Evolutionary conservation across 1,139 yeast genomes (phyloP).

Genomic region (Candida tropicalis): DNA sequence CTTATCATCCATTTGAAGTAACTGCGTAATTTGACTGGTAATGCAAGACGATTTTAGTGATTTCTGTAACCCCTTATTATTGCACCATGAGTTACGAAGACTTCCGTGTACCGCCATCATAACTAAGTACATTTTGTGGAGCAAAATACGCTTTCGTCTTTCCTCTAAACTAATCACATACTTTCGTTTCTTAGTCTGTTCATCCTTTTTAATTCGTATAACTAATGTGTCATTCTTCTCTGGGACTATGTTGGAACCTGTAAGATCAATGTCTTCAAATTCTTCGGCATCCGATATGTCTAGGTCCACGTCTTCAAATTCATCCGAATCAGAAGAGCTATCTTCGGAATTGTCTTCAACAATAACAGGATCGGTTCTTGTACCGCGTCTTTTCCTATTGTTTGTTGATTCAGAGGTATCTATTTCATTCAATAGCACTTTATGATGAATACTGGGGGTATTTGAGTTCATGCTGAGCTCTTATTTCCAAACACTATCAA

Average conservation of each 20-base stretch:
- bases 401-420: background rate
- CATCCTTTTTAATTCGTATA: slow-evolving; percentile 9
- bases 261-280: slow-evolving; percentile 34
- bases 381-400: slow-evolving; percentile 11
- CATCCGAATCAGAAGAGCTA: slow-evolving; percentile 24
- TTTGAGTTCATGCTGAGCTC: slow-evolving; percentile 2
- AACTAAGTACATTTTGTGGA: slow-evolving; percentile 65
- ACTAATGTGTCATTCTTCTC: slow-evolving; percentile 11
- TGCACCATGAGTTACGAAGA: slow-evolving; percentile 75
- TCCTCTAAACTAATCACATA: slow-evolving; percentile 15
- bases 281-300: slow-evolving; percentile 26
- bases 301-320: slow-evolving; percentile 36
- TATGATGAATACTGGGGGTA: slow-evolving; percentile 10
- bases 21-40: slow-evolving; percentile 43
- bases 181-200: slow-evolving; percentile 22
- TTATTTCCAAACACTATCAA: too few species aligned
- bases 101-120: slow-evolving; percentile 67
- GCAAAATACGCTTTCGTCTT: slow-evolving; percentile 14
- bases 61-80: slow-evolving; percentile 44
- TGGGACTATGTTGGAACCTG: background rate
- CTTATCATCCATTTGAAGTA: slow-evolving; percentile 32
- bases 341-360: background rate
- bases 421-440: slow-evolving; percentile 11
- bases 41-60: slow-evolving; percentile 37
- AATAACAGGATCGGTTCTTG: slow-evolving; percentile 1